Base-by-base conservation (phyloP, 176 grass and related monocot species). In the Hordeum marinum region DNA sequence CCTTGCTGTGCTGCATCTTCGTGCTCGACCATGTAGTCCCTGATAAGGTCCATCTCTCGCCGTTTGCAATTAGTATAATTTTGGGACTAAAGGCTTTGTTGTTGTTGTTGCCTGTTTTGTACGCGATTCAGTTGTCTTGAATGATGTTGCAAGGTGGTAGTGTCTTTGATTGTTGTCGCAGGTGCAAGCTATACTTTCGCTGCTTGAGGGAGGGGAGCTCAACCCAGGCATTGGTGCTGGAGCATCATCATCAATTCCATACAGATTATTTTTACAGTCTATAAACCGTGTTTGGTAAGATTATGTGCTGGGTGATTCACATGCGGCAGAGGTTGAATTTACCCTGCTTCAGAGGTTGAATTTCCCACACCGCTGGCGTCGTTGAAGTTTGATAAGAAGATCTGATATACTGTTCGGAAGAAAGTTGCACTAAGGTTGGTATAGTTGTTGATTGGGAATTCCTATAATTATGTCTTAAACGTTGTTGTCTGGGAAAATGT, bases 321-420 rank as follows among this genome's bases (percentile, higher is more conserved):
- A 45, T 70, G 5, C 4, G n/a, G 8, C 13, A 4, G 70, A 26
- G 41, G 4, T 15, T 37, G 40, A 37, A 26, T 84, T 80, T 72
- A 45, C 62, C 68, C 20, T 48, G 31, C 23, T 88, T 68, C 89
- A 99, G 96, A 92, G 86, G 83, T 78, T 91, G 68, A 99, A 99
- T 84, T 96, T 91, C 63, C 93, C 91, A 46, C 93, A 99, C 48
- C 84, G 93, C 90, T 99, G 85, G 96, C 96, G 41, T 92, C 90
- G 2, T 31, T 99, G 71, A 96, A 96, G 52, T 99, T 99, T 81
- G 93, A 94, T 81, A 96, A 99, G 88, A 99, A 99, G 86, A 99
- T 99, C 52, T 78, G 96, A 43, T 99, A 94, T 78, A 90, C 79
- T 68, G 93, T 99, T 26, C 65, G 96, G 45, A 99, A 99, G 85